Conservation (phyloP, 2,329 filamentous ascomycete genomes). For the Colletotrichum sp. region DNA sequence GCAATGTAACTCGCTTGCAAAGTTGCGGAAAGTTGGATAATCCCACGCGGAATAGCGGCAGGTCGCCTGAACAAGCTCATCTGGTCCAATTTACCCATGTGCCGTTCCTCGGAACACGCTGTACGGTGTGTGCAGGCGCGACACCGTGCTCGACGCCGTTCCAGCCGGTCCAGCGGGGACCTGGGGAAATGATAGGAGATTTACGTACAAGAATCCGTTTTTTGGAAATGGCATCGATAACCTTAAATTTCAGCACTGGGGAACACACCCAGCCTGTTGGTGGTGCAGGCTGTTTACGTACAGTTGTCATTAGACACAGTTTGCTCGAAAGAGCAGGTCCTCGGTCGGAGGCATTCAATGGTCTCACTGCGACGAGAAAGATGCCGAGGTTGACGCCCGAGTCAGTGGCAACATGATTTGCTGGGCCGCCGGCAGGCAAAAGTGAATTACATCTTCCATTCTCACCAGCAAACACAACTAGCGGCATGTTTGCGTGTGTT, state of each 20-base stretch:
- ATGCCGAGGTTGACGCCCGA: neutral
- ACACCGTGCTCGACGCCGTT: neutral
- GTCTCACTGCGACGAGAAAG: neutral
- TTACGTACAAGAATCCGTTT: slow-evolving; percentile 16
- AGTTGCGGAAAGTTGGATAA: neutral
- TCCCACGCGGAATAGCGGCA: neutral
- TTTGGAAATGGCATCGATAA: neutral
- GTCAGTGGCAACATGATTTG: neutral
- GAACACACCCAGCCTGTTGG: neutral
- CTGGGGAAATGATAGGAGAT: neutral
- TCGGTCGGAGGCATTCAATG: neutral
- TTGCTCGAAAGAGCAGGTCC: neutral
- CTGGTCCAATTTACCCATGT: neutral
- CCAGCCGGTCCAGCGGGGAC: neutral
- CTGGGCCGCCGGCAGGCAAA: neutral
- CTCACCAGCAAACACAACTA: neutral
- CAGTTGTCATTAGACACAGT: neutral
- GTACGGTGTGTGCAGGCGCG: neutral
- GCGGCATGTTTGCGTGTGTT: neutral
- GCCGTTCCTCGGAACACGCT: neutral
- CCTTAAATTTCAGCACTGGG: neutral
- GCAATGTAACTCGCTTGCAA: neutral
- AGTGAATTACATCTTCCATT: neutral
- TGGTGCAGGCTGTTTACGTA: neutral
- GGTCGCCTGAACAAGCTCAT: neutral